phyloP scores from a whole-genome alignment of 2,329 filamentous ascomycete species.

The Colletotrichum tamarilloi region DNA sequence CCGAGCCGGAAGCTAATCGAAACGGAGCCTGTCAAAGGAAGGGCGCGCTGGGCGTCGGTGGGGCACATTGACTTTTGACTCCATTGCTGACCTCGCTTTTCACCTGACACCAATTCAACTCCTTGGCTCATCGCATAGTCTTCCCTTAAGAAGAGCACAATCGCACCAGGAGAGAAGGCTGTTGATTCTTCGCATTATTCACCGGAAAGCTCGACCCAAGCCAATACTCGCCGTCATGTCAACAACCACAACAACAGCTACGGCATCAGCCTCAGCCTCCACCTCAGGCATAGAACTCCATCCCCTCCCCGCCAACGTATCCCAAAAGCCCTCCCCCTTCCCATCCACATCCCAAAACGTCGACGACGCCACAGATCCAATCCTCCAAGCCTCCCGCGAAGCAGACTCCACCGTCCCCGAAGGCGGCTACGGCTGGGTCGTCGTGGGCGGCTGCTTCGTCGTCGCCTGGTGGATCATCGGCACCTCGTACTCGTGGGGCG shows the following conservation, averaged over 20 bases:
- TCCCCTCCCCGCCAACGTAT: background rate
- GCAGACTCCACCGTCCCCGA: conserved; percentile 61
- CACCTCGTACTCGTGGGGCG: conserved; percentile 68
- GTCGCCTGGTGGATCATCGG: conserved; percentile 68
- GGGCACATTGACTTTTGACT: background rate
- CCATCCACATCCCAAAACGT: background rate
- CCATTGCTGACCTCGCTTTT: background rate
- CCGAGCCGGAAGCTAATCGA: conserved; percentile 12
- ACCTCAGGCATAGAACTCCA: conserved; percentile 19
- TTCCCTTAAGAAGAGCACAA: background rate
- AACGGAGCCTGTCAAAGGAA: conserved; percentile 14
- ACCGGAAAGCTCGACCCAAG: background rate
- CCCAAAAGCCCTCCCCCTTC: background rate
- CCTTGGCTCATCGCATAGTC: background rate
- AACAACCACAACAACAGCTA: conserved; percentile 15
- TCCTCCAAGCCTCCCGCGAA: conserved; percentile 54
- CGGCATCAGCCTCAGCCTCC: conserved; percentile 14
- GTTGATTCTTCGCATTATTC: background rate
- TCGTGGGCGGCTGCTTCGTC: conserved; percentile 61
- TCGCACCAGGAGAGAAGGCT: background rate
- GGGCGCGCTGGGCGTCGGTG: conserved; percentile 10
- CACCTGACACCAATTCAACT: background rate
- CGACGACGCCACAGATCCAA: conserved; percentile 18
- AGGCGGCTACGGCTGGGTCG: conserved; percentile 67
- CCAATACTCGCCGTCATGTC: background rate